Evolutionary conservation across 805 yeast species (phyloP).

Genomic region (Metschnikowia peoriensis): DNA sequence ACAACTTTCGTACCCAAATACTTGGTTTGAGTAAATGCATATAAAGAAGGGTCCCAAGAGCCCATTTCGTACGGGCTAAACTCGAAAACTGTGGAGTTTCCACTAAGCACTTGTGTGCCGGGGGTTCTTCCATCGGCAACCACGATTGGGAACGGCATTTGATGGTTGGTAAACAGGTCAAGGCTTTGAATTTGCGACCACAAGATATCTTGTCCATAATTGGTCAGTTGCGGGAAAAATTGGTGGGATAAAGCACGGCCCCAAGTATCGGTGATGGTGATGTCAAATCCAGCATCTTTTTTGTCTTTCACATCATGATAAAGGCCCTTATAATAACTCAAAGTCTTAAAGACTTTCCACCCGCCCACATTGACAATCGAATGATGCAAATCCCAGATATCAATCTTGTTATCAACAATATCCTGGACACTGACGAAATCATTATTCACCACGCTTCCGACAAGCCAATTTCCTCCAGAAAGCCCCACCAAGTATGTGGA

Average conservation of each 20-base stretch:
- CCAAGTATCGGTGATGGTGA: slow-evolving; percentile 43
- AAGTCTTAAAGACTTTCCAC: slow-evolving; percentile 23
- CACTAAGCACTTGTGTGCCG: slow-evolving; percentile 26
- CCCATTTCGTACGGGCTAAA: slow-evolving; percentile 54
- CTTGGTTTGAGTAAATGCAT: slow-evolving; percentile 61
- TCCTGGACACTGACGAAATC: slow-evolving; percentile 54
- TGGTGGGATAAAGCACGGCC: slow-evolving; percentile 42
- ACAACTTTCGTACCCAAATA: slow-evolving; percentile 67
- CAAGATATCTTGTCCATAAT: slow-evolving; percentile 28
- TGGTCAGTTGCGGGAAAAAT: slow-evolving; percentile 30
- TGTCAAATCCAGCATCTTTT: slow-evolving; percentile 36
- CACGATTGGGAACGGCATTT: slow-evolving; percentile 42
- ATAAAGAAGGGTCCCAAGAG: slow-evolving; percentile 79
- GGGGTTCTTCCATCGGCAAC: slow-evolving; percentile 41
- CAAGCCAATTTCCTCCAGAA: slow-evolving; percentile 56
- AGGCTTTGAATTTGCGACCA: slow-evolving; percentile 32
- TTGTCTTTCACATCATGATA: slow-evolving; percentile 30
- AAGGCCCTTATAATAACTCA: slow-evolving; percentile 26
- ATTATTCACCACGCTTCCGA: slow-evolving; percentile 59
- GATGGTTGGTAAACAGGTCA: slow-evolving; percentile 25
- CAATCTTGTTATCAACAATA: slow-evolving; percentile 23
- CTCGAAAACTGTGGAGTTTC: slow-evolving; percentile 40
- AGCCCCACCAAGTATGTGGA: slow-evolving; percentile 20
- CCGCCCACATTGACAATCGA: slow-evolving; percentile 21
- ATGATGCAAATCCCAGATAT: slow-evolving; percentile 37